Conservation (phyloP, 306 rosid species). For the Betula pendula region DNA sequence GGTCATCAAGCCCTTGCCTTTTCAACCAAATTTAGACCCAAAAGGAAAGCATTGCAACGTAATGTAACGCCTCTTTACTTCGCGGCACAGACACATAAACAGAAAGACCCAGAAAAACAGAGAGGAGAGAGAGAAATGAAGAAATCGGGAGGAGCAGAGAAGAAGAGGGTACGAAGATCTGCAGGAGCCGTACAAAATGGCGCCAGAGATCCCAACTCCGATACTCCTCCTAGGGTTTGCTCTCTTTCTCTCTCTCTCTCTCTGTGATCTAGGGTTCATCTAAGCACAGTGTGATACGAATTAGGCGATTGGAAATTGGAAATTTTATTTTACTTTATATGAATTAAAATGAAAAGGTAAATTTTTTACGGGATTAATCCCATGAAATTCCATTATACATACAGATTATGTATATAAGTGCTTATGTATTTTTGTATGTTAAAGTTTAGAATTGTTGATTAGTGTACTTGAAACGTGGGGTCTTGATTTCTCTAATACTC, state of each 20-base stretch:
- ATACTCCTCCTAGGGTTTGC: conserved; percentile 78
- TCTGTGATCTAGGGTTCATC: conserved; percentile 44
- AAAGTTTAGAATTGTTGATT: background rate
- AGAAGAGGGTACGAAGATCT: conserved; percentile 88
- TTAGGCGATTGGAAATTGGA: background rate
- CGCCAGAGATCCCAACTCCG: conserved; percentile 77
- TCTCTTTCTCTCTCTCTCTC: conserved; percentile 20
- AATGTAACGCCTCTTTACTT: background rate
- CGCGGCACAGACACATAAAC: background rate
- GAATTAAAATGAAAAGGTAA: background rate
- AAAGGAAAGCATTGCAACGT: background rate
- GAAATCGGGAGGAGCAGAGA: conserved; percentile 88
- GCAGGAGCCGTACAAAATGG: conserved; percentile 64
- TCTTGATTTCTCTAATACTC: background rate
- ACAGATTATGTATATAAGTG: background rate
- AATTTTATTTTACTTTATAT: background rate
- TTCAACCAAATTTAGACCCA: background rate
- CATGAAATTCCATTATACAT: background rate
- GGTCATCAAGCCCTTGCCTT: too few species aligned
- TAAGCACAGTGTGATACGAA: background rate
- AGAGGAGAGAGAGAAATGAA: conserved; percentile 49
- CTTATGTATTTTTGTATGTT: background rate
- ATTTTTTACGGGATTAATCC: background rate
- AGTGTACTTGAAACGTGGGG: background rate
- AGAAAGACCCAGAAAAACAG: background rate